Conservation (phyloP, 1,139 yeast species). For the Candida sanyaensis region DNA sequence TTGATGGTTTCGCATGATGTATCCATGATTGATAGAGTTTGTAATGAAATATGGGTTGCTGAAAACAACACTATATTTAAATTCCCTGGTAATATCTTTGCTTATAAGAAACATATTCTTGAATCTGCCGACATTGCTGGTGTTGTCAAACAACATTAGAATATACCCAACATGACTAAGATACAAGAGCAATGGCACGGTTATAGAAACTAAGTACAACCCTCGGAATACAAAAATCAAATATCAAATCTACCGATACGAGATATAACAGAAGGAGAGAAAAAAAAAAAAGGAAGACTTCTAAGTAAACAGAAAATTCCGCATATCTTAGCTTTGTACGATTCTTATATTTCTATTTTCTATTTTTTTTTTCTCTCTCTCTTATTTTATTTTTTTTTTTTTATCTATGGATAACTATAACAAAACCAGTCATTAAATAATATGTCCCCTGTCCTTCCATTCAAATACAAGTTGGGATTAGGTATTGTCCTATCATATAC, state of each 20-base stretch:
- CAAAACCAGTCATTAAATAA: background rate
- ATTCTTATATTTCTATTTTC: background rate
- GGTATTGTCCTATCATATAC: slow-evolving; percentile 66
- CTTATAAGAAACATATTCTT: slow-evolving; percentile 86
- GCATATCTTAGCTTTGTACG: background rate
- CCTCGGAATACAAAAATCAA: background rate
- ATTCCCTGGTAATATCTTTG: slow-evolving; percentile 83
- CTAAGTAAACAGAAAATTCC: no score
- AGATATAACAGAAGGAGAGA: no score
- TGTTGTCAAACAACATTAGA: slow-evolving; percentile 78
- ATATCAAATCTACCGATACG: no score
- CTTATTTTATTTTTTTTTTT: slow-evolving; percentile 2
- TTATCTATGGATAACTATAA: slow-evolving; percentile 4
- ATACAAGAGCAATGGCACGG: no score
- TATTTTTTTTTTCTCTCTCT: background rate
- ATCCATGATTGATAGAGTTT: slow-evolving; percentile 79
- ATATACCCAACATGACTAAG: background rate
- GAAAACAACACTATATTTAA: slow-evolving; percentile 79
- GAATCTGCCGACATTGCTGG: slow-evolving; percentile 79
- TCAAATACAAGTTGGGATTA: slow-evolving; percentile 44
- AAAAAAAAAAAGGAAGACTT: no score
- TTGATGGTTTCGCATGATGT: slow-evolving; percentile 99
- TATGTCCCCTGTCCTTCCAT: slow-evolving; percentile 15
- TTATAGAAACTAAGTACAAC: background rate
- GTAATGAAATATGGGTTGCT: slow-evolving; percentile 94